phyloP scores from a whole-genome alignment of 2,329 filamentous ascomycete species.

The Talaromyces pinophilus region DNA sequence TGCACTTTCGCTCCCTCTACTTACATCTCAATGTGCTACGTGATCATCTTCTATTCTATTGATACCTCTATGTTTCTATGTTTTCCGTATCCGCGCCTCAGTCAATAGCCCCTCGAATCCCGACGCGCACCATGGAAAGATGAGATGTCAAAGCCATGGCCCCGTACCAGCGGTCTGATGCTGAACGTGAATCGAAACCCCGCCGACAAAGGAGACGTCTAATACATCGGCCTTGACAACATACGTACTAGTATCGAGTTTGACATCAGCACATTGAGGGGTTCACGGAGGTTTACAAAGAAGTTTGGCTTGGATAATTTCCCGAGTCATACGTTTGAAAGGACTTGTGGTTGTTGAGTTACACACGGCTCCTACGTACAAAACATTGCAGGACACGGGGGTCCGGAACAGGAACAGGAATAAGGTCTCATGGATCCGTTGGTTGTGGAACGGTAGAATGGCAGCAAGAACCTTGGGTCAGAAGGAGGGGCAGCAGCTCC shows the following conservation, averaged over 20 bases:
- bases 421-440: background rate
- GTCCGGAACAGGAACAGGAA: conserved; percentile 7
- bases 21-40: background rate
- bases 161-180: conserved; percentile 3
- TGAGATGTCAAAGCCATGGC: background rate
- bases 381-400: background rate
- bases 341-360: background rate
- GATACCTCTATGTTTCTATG: background rate
- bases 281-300: background rate
- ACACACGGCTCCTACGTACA: background rate
- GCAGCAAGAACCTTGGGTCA: conserved; percentile 9
- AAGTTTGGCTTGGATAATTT: background rate
- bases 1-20: background rate
- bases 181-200: background rate
- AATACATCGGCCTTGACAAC: background rate
- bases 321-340: background rate
- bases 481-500: background rate
- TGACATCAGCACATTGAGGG: background rate
- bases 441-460: background rate
- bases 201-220: background rate
- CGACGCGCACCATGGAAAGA: background rate
- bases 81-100: background rate
- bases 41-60: background rate
- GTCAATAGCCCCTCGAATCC: background rate
- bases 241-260: background rate